Percentiles rank a stretch among this genome's conserved stretches.
These are phyloP conservation scores for Syncephalis plumigaleata DNA, from an alignment of 371 early-diverging fungal species.

Conservation along the genomic window DNA sequence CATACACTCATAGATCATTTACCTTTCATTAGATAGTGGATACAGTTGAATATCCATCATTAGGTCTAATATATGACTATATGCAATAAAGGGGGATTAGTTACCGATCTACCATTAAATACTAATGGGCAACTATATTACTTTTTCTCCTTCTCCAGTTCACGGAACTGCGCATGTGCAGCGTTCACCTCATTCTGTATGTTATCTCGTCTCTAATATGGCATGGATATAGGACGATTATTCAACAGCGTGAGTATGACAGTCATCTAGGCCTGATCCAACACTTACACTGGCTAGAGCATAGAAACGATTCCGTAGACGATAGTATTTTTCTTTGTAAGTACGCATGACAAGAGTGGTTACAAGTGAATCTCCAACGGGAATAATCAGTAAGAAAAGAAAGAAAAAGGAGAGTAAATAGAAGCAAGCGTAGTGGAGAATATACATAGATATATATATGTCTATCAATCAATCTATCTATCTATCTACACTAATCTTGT, in stretches of 20 bases:
- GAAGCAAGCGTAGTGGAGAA: too few species aligned
- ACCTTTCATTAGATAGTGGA: not conserved
- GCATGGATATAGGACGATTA: not conserved
- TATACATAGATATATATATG: too few species aligned
- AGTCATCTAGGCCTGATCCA: not conserved
- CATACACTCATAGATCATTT: too few species aligned
- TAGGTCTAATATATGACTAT: slow-evolving; percentile 6
- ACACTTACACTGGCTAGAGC: slow-evolving; percentile 2
- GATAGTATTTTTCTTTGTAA: slow-evolving; percentile 7
- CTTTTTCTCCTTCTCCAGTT: slow-evolving; percentile 6
- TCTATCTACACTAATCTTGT: too few species aligned
- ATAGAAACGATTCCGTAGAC: slow-evolving; percentile 4
- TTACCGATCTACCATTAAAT: too few species aligned
- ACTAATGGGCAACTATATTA: too few species aligned
- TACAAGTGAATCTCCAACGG: too few species aligned
- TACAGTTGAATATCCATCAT: slow-evolving; percentile 8
- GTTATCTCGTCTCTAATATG: slow-evolving; percentile 5
- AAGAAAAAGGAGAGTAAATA: too few species aligned
- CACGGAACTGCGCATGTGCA: slow-evolving; percentile 3
- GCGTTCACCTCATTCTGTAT: slow-evolving; percentile 4
- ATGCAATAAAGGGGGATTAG: not conserved
- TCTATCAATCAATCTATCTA: too few species aligned
- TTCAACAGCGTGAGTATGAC: not conserved
- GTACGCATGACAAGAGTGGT: not conserved
- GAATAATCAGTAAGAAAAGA: too few species aligned